Evolutionary conservation across 768 basidiomycete genomes (phyloP), one percentile per base, ranked within the genome.

Genomic region (Tulasnella sp.): DNA sequence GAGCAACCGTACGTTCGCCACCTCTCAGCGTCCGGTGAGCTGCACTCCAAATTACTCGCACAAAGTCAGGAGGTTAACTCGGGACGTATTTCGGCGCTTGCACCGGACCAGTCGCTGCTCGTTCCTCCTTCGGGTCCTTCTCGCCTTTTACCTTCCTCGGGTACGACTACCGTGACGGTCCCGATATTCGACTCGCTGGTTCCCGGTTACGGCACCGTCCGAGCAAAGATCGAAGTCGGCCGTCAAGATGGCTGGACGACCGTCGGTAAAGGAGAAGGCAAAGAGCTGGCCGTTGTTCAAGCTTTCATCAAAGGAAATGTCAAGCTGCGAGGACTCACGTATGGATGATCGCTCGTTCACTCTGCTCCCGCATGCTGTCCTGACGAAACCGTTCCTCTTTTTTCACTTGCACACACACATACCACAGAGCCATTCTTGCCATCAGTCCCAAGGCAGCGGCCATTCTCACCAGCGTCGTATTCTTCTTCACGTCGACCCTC

Each of bases 291-390:
- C 78, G 88, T 95, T 11, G 80, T 87, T 38, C 85, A 88, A 29
- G 91, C 92, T 29, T 86, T 85, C 45, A 79, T 95, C 58, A 85
- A 83, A 75, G 93, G 93, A 11, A 83, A 84, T 25, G 87, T 92
- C 38, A 86, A 87, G 45, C 91, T 89, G 78, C 87, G 86, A 78
- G 93, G 93, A 42, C 82, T 94, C 58, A 87, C 91, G 93, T 92
- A 80, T 17, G 78, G 49, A 22, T 19, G 7, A 42, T 52, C 74
- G 8, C 25, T 19, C 15, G 4, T 17, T 14, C 34, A n/a, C 15
- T 22, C 64, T 42, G 25, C n/a, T n/a, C n/a, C n/a, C n/a, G n/a
- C n/a, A n/a, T n/a, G n/a, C n/a, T n/a, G n/a, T n/a, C n/a, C n/a
- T n/a, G n/a, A n/a, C n/a, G n/a, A n/a, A n/a, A n/a, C n/a, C n/a